phyloP scores from a whole-genome alignment of 768 basidiomycete genomes.

The Tylopilus sp. region DNA sequence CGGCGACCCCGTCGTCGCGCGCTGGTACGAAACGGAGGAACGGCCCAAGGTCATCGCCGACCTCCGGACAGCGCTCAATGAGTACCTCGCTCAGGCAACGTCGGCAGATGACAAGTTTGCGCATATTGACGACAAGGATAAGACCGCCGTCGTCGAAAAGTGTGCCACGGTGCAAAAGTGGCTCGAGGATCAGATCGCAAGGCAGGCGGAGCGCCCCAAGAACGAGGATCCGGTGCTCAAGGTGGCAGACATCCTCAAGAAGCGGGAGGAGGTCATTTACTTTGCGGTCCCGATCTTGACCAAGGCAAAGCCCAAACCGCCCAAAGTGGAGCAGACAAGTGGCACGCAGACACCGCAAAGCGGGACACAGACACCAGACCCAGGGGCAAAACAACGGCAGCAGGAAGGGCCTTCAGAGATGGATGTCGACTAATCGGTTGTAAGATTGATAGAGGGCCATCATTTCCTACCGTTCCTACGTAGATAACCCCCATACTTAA shows the following conservation, averaged over 20 bases:
- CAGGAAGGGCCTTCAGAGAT: conserved; percentile 61
- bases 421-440: conserved; percentile 70
- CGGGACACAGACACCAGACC: conserved; percentile 54
- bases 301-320: conserved; percentile 87
- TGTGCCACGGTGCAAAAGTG: conserved; percentile 89
- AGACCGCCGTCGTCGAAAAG: conserved; percentile 82
- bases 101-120: conserved; percentile 80
- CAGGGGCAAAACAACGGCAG: conserved; percentile 36
- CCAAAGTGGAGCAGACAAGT: conserved; percentile 46
- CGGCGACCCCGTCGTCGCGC: conserved; percentile 83
- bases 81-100: conserved; percentile 79
- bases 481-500: conserved; percentile 17
- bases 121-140: conserved; percentile 90
- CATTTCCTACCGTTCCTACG: neutral
- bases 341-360: conserved; percentile 74
- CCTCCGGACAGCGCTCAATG: conserved; percentile 86
- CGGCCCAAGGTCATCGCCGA: conserved; percentile 67
- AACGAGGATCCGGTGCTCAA: conserved; percentile 83
- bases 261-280: conserved; percentile 89
- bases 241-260: conserved; percentile 81
- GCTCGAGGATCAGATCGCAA: conserved; percentile 88
- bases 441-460: neutral
- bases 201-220: conserved; percentile 88
- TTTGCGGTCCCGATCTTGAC: conserved; percentile 88
- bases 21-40: conserved; percentile 81